Evolutionary conservation across 2,329 filamentous ascomycete species (phyloP).

Genomic region (Magnaporthiopsis poae): DNA sequence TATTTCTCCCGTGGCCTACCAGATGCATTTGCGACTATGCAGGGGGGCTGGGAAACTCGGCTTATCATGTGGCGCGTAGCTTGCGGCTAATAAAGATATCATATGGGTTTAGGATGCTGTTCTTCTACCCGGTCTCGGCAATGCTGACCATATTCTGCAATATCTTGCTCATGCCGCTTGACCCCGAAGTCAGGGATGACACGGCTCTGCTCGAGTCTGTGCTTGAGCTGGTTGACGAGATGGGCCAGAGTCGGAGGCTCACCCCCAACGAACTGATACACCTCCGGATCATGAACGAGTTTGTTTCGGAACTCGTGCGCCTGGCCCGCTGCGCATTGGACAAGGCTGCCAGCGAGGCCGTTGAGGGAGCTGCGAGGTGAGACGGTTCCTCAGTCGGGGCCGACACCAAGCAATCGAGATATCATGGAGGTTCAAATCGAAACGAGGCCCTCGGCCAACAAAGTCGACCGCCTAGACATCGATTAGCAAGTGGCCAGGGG

Average conservation of each 20-base stretch:
- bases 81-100: not conserved
- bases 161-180: conserved; percentile 37
- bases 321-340: conserved; percentile 11
- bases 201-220: conserved; percentile 34
- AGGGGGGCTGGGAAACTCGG: not conserved
- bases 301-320: conserved; percentile 13
- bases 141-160: conserved; percentile 46
- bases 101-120: conserved; percentile 32
- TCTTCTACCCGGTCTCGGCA: conserved; percentile 48
- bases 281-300: conserved; percentile 11
- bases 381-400: not conserved
- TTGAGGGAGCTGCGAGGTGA: not conserved
- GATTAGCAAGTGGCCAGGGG: not conserved
- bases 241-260: conserved; percentile 15
- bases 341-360: conserved; percentile 17
- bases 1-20: not conserved
- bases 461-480: too few relatives aligned
- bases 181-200: conserved; percentile 33
- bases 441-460: not conserved
- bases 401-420: not conserved
- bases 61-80: not conserved
- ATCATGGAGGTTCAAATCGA: not conserved
- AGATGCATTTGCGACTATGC: not conserved
- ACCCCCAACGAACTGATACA: conserved; percentile 10
- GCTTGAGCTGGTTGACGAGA: conserved; percentile 32